Percentiles rank a stretch among this genome's conserved stretches.
Evolutionary conservation across 176 grass and related monocot genomes (phyloP).

Genomic region (Triticum turgidum): DNA sequence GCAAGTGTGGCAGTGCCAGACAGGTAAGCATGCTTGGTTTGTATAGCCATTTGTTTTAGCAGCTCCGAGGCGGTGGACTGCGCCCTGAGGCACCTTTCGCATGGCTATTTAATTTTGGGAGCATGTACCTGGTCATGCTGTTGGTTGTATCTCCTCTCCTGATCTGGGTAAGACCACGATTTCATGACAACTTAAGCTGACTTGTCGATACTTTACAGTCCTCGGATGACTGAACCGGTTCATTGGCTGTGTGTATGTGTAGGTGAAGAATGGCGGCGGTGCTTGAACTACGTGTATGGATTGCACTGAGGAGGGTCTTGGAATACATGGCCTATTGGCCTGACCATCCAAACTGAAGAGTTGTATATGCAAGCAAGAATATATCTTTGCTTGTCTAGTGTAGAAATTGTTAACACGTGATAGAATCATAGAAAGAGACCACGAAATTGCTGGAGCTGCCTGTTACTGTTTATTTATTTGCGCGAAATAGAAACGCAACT

Average conservation of each 20-base stretch:
- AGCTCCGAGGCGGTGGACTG: no score
- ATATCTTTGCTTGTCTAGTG: neutral
- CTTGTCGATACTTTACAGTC: neutral
- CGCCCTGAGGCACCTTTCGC: neutral
- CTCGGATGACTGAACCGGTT: neutral
- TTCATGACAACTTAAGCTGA: neutral
- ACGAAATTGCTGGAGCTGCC: no score
- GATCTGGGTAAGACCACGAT: constrained; percentile 41
- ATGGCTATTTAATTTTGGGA: constrained; percentile 68
- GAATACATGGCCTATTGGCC: constrained; percentile 48
- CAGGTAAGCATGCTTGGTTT: constrained; percentile 47
- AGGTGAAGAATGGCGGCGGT: constrained; percentile 71
- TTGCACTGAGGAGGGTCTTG: constrained; percentile 67
- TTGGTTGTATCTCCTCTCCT: constrained; percentile 58
- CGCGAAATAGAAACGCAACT: no score
- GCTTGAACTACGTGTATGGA: constrained; percentile 58
- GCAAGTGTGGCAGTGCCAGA: constrained; percentile 57
- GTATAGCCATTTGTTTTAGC: no score
- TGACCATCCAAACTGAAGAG: constrained; percentile 67
- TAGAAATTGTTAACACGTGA: no score
- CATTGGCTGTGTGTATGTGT: constrained; percentile 12
- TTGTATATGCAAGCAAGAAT: constrained; percentile 10
- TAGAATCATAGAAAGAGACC: no score
- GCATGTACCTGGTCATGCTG: constrained; percentile 68
- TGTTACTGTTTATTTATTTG: no score